Evolutionary conservation across 208 protist genomes (phyloP), one percentile per base, ranked within the genome.

Genomic region (Acanthamoeba castellanii): DNA sequence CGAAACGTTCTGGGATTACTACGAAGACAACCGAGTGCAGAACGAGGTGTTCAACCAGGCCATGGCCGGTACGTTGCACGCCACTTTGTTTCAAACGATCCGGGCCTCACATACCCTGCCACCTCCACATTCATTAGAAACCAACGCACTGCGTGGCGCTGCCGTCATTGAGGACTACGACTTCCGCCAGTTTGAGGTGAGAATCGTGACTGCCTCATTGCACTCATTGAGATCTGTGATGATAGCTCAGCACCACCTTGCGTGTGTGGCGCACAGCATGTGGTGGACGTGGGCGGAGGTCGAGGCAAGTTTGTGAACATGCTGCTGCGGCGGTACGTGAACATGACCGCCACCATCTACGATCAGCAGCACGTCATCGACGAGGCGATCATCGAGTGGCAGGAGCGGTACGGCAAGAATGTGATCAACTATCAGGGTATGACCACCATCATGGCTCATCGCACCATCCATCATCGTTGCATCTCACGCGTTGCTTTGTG

Each of bases 321-420:
- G 32, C 59, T 91, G 52, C 84, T 91, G 6, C 52, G 59, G 7
- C 30, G 42, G 20, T 72, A 70, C 27, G 34, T 50, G 25, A 59
- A 64, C n/a, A 70, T 70, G 57, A 91, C 52, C 14, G 84, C 59
- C 57, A 91, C 59, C 11, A 72, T 91, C 57, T 68, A 57, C 59
- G 84, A 91, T 11, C 57, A 72, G 30, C 57, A 91, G 84, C 84
- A 91, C 34, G 84, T 91, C 52, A 91, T 91, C 84, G 84, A 91
- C 32, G 84, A 91, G 84, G 84, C 52, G 9, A n/a, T 42, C 18
- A 20, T 47, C 22, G 84, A 91, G 84, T 91, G 84, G 84, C 9
- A 70, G 9, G 25, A 42, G 9, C n/a, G 84, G 14, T 91, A 91
- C 52, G 59, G 59, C 34, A 37, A 32, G 22, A n/a, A 20, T n/a